Percentiles rank a stretch among this genome's conserved stretches.
phyloP scores from a whole-genome alignment of 2,329 filamentous ascomycete species.

The Dactylellina haptotyla region DNA sequence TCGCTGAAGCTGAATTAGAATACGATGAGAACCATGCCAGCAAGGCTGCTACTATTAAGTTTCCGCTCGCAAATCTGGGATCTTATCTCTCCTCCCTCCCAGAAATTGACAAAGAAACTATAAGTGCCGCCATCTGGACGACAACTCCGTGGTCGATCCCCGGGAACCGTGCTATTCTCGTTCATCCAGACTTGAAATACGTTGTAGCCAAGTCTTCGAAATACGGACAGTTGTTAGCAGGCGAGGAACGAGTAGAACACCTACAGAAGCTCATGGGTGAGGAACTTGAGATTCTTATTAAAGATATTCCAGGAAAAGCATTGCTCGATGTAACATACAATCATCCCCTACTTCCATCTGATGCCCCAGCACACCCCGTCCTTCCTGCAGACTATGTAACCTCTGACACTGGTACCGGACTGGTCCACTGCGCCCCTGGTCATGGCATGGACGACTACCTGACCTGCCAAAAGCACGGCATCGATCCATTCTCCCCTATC shows the following conservation, averaged over 20 bases:
- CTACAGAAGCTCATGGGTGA: constrained; percentile 66
- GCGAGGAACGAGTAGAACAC: constrained; percentile 74
- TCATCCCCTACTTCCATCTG: constrained; percentile 73
- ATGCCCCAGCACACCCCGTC: constrained; percentile 72
- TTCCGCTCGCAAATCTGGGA: constrained; percentile 70
- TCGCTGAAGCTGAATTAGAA: constrained; percentile 86
- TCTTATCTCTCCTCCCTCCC: constrained; percentile 58
- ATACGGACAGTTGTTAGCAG: constrained; percentile 75
- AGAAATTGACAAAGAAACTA: constrained; percentile 63
- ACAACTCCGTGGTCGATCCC: constrained; percentile 98
- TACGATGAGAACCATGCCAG: constrained; percentile 80
- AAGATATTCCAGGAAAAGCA: constrained; percentile 71
- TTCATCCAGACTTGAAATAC: constrained; percentile 80
- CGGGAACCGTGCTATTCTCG: constrained; percentile 87
- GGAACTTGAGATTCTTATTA: constrained; percentile 66
- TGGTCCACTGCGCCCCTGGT: constrained; percentile 94
- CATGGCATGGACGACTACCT: constrained; percentile 98
- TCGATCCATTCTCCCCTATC: constrained; percentile 82
- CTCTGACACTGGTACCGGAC: constrained; percentile 85
- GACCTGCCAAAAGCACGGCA: constrained; percentile 75
- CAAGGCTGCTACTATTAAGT: constrained; percentile 79
- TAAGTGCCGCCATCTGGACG: constrained; percentile 95
- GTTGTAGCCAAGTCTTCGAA: constrained; percentile 70
- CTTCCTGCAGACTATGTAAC: constrained; percentile 90
- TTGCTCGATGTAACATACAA: constrained; percentile 74